Percentiles rank a stretch among this genome's conserved stretches.
These are phyloP conservation scores for Fusarium haematococcum DNA, from an alignment of 2,329 filamentous ascomycete species.

Conservation along the genomic window DNA sequence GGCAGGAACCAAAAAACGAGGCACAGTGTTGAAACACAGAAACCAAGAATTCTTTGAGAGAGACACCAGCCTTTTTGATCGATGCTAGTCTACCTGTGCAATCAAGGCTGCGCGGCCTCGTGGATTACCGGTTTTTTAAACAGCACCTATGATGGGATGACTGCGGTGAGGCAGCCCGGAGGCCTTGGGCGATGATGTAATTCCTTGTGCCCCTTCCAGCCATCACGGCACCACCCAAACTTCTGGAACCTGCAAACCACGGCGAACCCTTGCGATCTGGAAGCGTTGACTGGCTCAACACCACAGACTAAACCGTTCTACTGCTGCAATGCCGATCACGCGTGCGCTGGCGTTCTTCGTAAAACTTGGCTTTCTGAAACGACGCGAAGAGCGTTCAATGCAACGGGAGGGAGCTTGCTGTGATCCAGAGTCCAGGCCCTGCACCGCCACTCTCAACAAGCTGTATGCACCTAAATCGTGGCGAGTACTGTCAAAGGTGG, in stretches of 20 bases:
- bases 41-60: background rate
- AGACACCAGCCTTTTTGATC: conserved; percentile 10
- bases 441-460: conserved; percentile 36
- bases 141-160: conserved; percentile 17
- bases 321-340: conserved; percentile 28
- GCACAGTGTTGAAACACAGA: conserved; percentile 9
- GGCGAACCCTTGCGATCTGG: conserved; percentile 3
- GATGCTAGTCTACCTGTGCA: conserved; percentile 2
- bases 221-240: conserved; percentile 11
- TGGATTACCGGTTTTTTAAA: conserved; percentile 38
- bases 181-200: conserved; percentile 43
- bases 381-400: background rate
- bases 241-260: conserved; percentile 28
- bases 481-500: conserved; percentile 19
- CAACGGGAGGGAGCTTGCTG: conserved; percentile 24
- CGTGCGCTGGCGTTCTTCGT: conserved; percentile 23
- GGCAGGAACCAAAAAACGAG: conserved; percentile 18
- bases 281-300: conserved; percentile 16
- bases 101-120: conserved; percentile 3
- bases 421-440: background rate
- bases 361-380: conserved; percentile 27
- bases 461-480: conserved; percentile 9
- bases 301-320: conserved; percentile 21
- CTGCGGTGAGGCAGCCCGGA: conserved; percentile 35
- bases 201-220: conserved; percentile 12